Evolutionary conservation across 2,329 filamentous ascomycete species (phyloP).

Genomic region (Beauveria australis): DNA sequence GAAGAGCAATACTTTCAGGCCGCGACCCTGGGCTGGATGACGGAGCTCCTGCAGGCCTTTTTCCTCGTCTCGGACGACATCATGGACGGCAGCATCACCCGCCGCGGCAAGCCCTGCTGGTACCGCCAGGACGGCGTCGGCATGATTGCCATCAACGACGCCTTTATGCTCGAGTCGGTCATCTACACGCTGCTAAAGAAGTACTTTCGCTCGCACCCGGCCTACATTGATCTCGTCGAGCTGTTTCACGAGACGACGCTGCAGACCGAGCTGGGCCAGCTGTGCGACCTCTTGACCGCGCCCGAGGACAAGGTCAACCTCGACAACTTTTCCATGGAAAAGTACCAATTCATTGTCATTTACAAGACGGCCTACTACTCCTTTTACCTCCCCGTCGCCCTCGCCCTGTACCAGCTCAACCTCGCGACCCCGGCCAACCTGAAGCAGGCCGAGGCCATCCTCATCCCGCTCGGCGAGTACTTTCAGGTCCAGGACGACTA

Average conservation of each 20-base stretch:
- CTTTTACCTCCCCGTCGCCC: constrained; percentile 93
- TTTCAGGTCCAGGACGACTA: constrained; percentile 99
- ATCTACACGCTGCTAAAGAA: constrained; percentile 93
- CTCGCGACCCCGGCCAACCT: constrained; percentile 83
- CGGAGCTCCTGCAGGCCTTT: constrained; percentile 96
- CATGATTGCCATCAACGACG: constrained; percentile 96
- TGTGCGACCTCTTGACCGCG: constrained; percentile 89
- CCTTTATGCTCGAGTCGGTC: constrained; percentile 84
- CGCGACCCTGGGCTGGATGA: constrained; percentile 90
- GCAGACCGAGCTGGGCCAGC: constrained; percentile 93
- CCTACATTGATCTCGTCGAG: constrained; percentile 87
- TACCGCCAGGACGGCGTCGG: constrained; percentile 84
- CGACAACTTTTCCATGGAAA: constrained; percentile 88
- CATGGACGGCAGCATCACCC: constrained; percentile 94
- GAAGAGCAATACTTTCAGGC: constrained; percentile 82
- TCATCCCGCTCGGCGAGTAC: constrained; percentile 96
- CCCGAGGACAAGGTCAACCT: constrained; percentile 91
- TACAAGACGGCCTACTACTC: constrained; percentile 99
- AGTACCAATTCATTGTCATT: constrained; percentile 97
- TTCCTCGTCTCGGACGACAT: constrained; percentile 98
- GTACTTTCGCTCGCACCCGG: constrained; percentile 79
- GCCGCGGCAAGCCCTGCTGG: constrained; percentile 92
- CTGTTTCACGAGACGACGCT: constrained; percentile 91
- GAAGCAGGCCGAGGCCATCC: constrained; percentile 78
- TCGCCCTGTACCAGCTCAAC: constrained; percentile 79